phyloP scores from a whole-genome alignment of 106 monocot species.

The Platanthera guangdongensis region DNA sequence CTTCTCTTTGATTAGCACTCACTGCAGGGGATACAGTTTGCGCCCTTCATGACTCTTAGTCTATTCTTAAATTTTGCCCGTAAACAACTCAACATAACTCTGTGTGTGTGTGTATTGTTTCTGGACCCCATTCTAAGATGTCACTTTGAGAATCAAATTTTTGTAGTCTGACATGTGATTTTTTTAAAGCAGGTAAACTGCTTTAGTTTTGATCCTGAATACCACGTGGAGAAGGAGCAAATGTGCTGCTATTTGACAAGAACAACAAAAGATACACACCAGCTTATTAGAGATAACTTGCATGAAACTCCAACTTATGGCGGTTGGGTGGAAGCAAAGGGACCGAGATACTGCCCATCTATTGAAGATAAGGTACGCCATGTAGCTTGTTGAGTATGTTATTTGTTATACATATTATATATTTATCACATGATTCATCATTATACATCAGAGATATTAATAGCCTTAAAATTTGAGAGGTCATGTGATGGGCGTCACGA shows the following conservation, averaged over 20 bases:
- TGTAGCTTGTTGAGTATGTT: not conserved
- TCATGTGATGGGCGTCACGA: too few species aligned
- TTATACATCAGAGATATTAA: conserved; percentile 1
- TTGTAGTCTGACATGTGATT: not conserved
- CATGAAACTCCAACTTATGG: conserved; percentile 99
- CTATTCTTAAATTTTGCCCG: too few species aligned
- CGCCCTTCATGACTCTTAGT: too few species aligned
- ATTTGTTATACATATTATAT: not conserved
- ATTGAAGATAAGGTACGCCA: conserved; percentile 94
- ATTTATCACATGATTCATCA: conserved; percentile 8
- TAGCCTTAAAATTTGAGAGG: not conserved
- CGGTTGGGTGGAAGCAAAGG: conserved; percentile 99
- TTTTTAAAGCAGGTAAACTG: conserved; percentile 64
- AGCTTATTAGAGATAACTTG: conserved; percentile 85
- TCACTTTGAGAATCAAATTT: not conserved
- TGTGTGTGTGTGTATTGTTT: too few species aligned
- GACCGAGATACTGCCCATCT: conserved; percentile 96
- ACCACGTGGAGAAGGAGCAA: conserved; percentile 85
- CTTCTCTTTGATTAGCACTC: too few species aligned
- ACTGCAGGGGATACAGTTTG: too few species aligned
- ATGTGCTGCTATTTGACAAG: conserved; percentile 99
- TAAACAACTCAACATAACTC: too few species aligned
- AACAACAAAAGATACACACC: conserved; percentile 84
- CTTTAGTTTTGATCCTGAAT: conserved; percentile 98
- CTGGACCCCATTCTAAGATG: too few species aligned